Evolutionary conservation across 257 asterid species (phyloP).

Genomic region (Ehretia macrophylla): DNA sequence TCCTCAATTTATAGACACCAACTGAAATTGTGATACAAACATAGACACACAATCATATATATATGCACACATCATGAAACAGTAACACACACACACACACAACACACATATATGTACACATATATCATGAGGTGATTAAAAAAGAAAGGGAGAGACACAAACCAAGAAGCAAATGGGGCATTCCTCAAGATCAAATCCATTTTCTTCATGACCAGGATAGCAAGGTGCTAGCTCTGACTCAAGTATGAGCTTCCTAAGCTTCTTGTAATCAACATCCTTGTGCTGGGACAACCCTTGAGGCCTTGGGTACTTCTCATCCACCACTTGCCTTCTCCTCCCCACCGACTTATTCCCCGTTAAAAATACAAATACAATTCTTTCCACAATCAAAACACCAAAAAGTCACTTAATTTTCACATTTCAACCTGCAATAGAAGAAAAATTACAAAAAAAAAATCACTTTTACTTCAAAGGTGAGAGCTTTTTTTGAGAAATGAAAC

Average conservation of each 20-base stretch:
- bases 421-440: not conserved
- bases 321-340: slow-evolving; percentile 93
- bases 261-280: slow-evolving; percentile 95
- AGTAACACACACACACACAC: not conserved
- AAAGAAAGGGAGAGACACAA: slow-evolving; percentile 16
- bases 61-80: no score
- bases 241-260: slow-evolving; percentile 88
- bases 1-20: not conserved
- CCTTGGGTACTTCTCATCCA: slow-evolving; percentile 98
- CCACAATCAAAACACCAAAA: slow-evolving; percentile 7
- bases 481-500: no score
- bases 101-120: slow-evolving; percentile 1
- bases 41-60: not conserved
- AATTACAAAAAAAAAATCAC: slow-evolving; percentile 3
- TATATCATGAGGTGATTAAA: not conserved
- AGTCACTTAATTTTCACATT: slow-evolving; percentile 20
- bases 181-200: slow-evolving; percentile 75
- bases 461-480: not conserved
- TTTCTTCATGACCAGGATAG: slow-evolving; percentile 94
- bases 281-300: slow-evolving; percentile 98
- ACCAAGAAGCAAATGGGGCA: slow-evolving; percentile 99
- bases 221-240: slow-evolving; percentile 98
- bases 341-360: slow-evolving; percentile 83
- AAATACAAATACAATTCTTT: slow-evolving; percentile 20
- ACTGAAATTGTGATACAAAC: not conserved